Percentiles rank a stretch among this genome's conserved stretches.
phyloP scores from a whole-genome alignment of 148 eudicot species.

The Fagopyrum tataricum region DNA sequence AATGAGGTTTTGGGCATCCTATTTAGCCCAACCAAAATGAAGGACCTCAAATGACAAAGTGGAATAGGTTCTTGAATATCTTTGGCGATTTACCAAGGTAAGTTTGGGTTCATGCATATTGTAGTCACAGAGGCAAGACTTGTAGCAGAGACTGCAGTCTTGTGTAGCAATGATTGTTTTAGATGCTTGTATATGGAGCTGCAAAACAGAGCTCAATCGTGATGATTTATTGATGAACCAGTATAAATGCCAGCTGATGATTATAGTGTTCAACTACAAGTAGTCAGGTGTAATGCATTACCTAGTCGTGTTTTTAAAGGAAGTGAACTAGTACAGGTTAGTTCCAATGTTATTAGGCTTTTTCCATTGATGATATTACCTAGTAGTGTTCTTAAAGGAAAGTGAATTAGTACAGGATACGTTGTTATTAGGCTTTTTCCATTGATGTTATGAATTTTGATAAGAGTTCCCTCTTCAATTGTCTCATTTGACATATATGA shows the following conservation, averaged over 20 bases:
- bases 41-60: neutral
- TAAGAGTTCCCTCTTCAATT: no score
- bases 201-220: neutral
- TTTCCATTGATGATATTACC: neutral
- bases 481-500: no score
- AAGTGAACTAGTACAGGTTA: no score
- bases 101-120: neutral
- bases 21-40: constrained; percentile 51
- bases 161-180: neutral
- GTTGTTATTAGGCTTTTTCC: no score
- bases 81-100: neutral
- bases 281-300: neutral
- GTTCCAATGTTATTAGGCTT: no score
- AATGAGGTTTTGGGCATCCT: constrained; percentile 90
- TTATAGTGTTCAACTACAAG: neutral
- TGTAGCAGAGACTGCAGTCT: neutral
- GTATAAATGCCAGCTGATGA: neutral
- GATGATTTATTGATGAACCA: neutral
- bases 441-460: no score
- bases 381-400: no score
- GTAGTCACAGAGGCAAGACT: neutral
- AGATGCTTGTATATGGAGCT: neutral
- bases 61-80: neutral
- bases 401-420: no score
- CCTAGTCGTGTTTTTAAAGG: neutral